A percentile compares a stretch with the other conserved stretches of the same genome.
phyloP scores from a whole-genome alignment of 2,329 filamentous ascomycete genomes.

The Onygenales sp. region DNA sequence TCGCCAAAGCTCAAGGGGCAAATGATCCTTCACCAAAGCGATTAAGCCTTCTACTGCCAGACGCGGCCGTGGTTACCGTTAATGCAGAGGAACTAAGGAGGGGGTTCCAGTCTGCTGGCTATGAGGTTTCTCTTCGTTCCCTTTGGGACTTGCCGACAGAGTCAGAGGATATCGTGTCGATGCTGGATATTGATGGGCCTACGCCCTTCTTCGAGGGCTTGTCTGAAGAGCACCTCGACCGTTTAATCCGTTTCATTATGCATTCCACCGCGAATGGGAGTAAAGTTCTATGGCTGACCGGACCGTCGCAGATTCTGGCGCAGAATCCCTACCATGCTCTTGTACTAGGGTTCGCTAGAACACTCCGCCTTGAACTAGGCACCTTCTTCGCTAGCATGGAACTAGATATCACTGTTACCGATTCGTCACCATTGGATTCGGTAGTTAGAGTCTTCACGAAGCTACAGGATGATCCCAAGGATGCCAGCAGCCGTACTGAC shows the following conservation, averaged over 20 bases:
- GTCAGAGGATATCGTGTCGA: constrained; percentile 5
- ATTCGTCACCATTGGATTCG: background rate
- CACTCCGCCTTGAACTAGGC: background rate
- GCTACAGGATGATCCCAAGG: background rate
- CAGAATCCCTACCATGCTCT: background rate
- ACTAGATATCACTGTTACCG: background rate
- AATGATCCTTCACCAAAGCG: background rate
- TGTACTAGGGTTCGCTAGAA: constrained; percentile 1
- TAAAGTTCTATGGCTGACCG: constrained; percentile 4
- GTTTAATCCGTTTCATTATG: background rate
- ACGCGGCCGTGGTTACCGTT: background rate
- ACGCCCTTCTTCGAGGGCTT: constrained; percentile 1
- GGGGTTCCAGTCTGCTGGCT: background rate
- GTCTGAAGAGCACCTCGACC: background rate
- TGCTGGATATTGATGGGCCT: constrained; percentile 4
- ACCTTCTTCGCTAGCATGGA: constrained; percentile 3
- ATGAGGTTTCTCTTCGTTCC: background rate
- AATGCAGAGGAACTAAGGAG: background rate
- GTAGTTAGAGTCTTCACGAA: constrained; percentile 3
- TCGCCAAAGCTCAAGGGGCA: background rate
- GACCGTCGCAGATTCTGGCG: constrained; percentile 2
- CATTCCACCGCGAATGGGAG: background rate
- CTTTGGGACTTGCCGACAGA: background rate
- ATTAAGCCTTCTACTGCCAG: background rate
- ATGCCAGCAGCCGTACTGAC: background rate